Evolutionary conservation across 177 flowering plant genomes (phyloP), one percentile per base, ranked within the genome.

Genomic region (Telopea speciosissima): DNA sequence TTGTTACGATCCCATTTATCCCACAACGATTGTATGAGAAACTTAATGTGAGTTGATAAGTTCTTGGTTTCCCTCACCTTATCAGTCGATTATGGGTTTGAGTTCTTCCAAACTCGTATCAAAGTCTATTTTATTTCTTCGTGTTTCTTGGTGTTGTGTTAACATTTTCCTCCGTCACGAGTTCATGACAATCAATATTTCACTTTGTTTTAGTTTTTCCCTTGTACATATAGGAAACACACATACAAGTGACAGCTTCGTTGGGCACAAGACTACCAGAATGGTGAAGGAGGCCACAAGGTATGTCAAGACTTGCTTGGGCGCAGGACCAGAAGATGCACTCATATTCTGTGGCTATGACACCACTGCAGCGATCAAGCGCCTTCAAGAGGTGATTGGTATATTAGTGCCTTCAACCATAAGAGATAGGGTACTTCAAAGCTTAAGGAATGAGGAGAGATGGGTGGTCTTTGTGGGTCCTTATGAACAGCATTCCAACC

Each of bases 381-480:
- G 88, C 24, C 88, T 91, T 4, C 94, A 91, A 77, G 97, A 91
- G 73, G 88, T 89, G 0, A 89, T 89, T 85, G 94, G 91, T 0
- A 71, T 89, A 16, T 73, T 89, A 0, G 68, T 86, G 12, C 85
- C 93, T 3, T 84, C 91, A 8, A 87, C 68, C 0, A 3, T 85
- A 69, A 83, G 84, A 62, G 85, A 84, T 0, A 76, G 81, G 71
- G 65, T 86, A 3, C 13, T 85, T 10, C 72, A 77, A 28, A 65
- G 68, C 71, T 73, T 89, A 5, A 33, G 24, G 17, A 66, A 62
- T 2, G 89, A 85, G 69, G 92, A 91, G 52, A 85, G 92, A 59
- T 91, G 97, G 97, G 86, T 89, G 1, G 97, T 91, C 21, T 88
- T 91, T 42, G 85, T 89, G 2, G 97, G 97, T 2, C 93, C 97